phyloP scores from a whole-genome alignment of 768 basidiomycete species.

The Obba rivulosa region DNA sequence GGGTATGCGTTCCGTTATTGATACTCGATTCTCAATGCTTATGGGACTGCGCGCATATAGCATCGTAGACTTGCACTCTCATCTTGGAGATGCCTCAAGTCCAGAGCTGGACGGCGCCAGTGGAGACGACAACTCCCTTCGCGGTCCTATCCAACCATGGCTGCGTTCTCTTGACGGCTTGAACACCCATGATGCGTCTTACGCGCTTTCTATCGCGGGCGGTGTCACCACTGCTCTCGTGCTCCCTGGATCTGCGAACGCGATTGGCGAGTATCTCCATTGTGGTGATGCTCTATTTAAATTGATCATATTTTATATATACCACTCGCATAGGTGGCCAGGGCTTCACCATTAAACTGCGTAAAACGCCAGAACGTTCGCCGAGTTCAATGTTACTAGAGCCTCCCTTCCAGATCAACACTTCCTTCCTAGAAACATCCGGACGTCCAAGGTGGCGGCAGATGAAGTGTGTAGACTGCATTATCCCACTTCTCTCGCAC shows the following conservation, averaged over 20 bases:
- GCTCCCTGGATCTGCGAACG: constrained; percentile 60
- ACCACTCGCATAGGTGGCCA: constrained; percentile 49
- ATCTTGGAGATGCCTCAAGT: constrained; percentile 1
- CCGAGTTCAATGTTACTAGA: constrained; percentile 74
- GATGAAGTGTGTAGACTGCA: constrained; percentile 51
- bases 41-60: constrained; percentile 6
- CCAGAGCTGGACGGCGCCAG: constrained; percentile 25
- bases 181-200: constrained; percentile 77
- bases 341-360: constrained; percentile 74
- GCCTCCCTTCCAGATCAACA: constrained; percentile 59
- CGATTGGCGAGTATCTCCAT: constrained; percentile 13
- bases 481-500: background rate
- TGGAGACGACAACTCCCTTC: constrained; percentile 38
- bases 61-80: constrained; percentile 45
- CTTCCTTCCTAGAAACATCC: constrained; percentile 38
- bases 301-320: background rate
- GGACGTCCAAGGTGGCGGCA: constrained; percentile 62
- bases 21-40: background rate
- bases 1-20: constrained; percentile 30
- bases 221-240: constrained; percentile 77
- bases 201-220: constrained; percentile 63
- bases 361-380: constrained; percentile 64
- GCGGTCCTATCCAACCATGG: constrained; percentile 39
- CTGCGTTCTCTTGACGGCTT: constrained; percentile 72
- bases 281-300: background rate